Conservation (phyloP, 805 yeast genomes). For the Cyberlindnera amylophila region DNA sequence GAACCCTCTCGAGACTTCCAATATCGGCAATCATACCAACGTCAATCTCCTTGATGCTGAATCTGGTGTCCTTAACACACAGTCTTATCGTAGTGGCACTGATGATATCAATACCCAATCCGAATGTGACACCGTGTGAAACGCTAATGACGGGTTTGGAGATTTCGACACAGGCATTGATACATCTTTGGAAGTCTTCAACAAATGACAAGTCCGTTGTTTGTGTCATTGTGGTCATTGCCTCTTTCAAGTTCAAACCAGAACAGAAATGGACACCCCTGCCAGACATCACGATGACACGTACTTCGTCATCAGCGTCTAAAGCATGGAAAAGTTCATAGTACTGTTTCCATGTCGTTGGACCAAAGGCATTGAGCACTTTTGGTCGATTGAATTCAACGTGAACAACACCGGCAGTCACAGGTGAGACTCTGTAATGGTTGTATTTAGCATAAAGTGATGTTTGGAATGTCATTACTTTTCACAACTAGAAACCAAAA, state of each 20-base stretch:
- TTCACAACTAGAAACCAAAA: no score
- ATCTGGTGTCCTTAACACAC: slow-evolving; percentile 45
- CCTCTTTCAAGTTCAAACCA: slow-evolving; percentile 55
- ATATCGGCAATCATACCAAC: slow-evolving; percentile 78
- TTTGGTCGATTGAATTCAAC: slow-evolving; percentile 61
- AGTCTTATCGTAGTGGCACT: slow-evolving; percentile 56
- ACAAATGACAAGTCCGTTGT: slow-evolving; percentile 36
- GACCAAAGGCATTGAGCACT: slow-evolving; percentile 54
- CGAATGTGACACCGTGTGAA: slow-evolving; percentile 60
- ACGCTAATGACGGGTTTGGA: slow-evolving; percentile 62
- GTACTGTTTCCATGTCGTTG: slow-evolving; percentile 55
- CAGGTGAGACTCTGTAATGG: slow-evolving; percentile 18
- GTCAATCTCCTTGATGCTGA: slow-evolving; percentile 66
- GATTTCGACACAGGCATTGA: slow-evolving; percentile 44
- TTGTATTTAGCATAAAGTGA: slow-evolving; percentile 10
- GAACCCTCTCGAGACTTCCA: slow-evolving; percentile 69
- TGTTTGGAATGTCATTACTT: background rate
- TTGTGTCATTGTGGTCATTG: slow-evolving; percentile 8
- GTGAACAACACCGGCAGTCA: slow-evolving; percentile 39
- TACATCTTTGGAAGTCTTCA: slow-evolving; percentile 53
- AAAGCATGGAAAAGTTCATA: slow-evolving; percentile 43
- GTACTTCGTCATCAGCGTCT: slow-evolving; percentile 36
- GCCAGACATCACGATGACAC: slow-evolving; percentile 55
- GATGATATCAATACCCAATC: slow-evolving; percentile 67
- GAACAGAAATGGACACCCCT: slow-evolving; percentile 37